Base-by-base conservation (phyloP, 2,329 filamentous ascomycete species). In the Microsporum canis region DNA sequence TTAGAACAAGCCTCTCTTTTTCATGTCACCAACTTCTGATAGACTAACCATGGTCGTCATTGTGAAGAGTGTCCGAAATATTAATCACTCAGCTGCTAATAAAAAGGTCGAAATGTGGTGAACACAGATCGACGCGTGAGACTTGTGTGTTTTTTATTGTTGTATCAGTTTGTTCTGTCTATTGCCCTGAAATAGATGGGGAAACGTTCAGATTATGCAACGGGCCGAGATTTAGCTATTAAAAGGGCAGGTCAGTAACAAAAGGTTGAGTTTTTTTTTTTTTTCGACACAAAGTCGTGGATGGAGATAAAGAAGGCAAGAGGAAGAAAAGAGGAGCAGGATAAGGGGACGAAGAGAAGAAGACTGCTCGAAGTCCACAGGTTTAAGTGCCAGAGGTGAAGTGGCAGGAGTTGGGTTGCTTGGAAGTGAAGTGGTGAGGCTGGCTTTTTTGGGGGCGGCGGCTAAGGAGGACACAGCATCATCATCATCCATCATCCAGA, bases 41-140 rank as follows among this genome's bases (percentile, higher is more conserved):
- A 36, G 8, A 71, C 78, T 69, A 78, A 84, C 82, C 82, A 84
- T 84, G 74, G 82, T 84, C 76, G 82, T 83, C 82, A 84, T 84
- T 71, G 72, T 79, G 72, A 31, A 7, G 36, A 14, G 8, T 3
- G 38, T 23, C 29, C 8, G 33, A 43, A 43, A 29, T n/a, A 43
- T 34, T 36, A 43, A 58, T 29, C 8, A 58, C 2, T 14, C 6
- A 34, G 31, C 51, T 36, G 70, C 67, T 65, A 64, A 65, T 65
- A 68, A 69, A 69, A 67, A 71, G 51, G 27, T 27, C 4, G 45
- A 51, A 29, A 29, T 33, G 45, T 51, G 45, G 29, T 7, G 31
- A 29, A 47, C 45, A 51, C 45, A 29, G 45, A 5, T 51, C n/a
- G 31, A 38, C 51, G 12, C 31, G 33, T 36, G 33, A 55, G 31